Evolutionary conservation across 805 yeast species (phyloP).

Genomic region (Candida patagonica): DNA sequence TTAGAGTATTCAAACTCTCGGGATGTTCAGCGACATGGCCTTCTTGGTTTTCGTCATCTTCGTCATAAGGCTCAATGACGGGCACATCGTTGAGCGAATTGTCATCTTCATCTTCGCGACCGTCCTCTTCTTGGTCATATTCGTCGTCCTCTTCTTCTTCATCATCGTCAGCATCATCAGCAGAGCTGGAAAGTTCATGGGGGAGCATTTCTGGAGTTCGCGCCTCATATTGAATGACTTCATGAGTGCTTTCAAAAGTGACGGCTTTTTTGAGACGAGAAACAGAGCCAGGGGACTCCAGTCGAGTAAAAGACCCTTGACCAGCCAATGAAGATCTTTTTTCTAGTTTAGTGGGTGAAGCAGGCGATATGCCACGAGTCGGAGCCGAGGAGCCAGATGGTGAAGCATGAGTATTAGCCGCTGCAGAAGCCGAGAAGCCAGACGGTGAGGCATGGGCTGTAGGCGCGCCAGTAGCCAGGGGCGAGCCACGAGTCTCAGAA

Average conservation of each 20-base stretch:
- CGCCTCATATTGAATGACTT: constrained; percentile 20
- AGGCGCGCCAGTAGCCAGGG: not conserved
- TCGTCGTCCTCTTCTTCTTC: constrained; percentile 11
- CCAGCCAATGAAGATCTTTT: constrained; percentile 14
- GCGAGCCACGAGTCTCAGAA: not conserved
- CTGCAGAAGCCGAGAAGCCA: not conserved
- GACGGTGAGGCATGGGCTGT: not conserved
- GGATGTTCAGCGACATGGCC: too few relatives aligned
- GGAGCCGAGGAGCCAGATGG: not conserved
- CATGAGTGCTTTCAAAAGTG: constrained; percentile 17
- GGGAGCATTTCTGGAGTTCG: constrained; percentile 18
- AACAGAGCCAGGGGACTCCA: constrained; percentile 15
- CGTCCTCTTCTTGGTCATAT: constrained; percentile 10
- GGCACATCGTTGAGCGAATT: constrained; percentile 12
- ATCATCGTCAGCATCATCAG: constrained; percentile 4
- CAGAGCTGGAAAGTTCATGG: too few relatives aligned
- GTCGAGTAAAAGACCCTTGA: constrained; percentile 10
- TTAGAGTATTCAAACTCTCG: too few relatives aligned
- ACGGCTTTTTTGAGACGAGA: constrained; percentile 18
- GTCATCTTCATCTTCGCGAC: constrained; percentile 14
- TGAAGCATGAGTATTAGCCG: not conserved
- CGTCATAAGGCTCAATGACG: constrained; percentile 15
- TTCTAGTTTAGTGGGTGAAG: not conserved
- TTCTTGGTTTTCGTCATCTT: not conserved
- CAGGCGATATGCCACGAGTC: not conserved